Evolutionary conservation across 345 rosid species (phyloP).

Genomic region (Salix koriyanagi): DNA sequence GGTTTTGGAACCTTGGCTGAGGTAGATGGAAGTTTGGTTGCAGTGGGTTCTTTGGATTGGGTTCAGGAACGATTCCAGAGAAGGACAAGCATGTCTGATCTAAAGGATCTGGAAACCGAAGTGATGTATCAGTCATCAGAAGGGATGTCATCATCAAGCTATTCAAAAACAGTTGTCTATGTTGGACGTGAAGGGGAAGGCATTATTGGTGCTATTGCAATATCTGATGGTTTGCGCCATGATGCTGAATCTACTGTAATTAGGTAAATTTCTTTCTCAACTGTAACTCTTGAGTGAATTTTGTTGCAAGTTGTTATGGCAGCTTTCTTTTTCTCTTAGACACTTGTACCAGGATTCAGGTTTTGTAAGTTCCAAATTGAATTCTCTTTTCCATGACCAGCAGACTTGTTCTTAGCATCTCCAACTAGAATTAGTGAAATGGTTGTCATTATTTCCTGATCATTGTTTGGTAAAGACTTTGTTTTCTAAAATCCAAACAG

Average conservation of each 20-base stretch:
- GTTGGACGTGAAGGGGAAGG: constrained; percentile 89
- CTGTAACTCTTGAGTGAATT: background rate
- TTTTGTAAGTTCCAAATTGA: background rate
- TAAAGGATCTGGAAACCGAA: constrained; percentile 45
- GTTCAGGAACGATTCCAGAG: constrained; percentile 63
- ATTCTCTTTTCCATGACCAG: background rate
- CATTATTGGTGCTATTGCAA: constrained; percentile 77
- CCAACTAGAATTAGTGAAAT: background rate
- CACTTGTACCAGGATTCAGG: background rate
- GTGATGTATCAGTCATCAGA: constrained; percentile 39
- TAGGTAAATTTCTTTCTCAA: constrained; percentile 42
- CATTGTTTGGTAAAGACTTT: background rate
- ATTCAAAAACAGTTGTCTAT: constrained; percentile 78
- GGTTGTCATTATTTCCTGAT: background rate
- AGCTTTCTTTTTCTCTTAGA: background rate
- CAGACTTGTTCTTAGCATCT: background rate
- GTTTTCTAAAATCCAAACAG: background rate
- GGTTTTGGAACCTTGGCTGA: constrained; percentile 93
- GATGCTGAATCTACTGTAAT: constrained; percentile 78
- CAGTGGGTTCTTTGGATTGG: constrained; percentile 84
- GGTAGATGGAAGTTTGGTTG: constrained; percentile 78
- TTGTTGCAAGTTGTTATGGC: background rate
- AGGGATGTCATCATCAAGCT: constrained; percentile 36
- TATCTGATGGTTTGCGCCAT: constrained; percentile 69
- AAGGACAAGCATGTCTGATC: constrained; percentile 39